Evolutionary conservation across 2,329 filamentous ascomycete genomes (phyloP), one percentile per base, ranked within the genome.

Genomic region (Sporothrix curviconia): DNA sequence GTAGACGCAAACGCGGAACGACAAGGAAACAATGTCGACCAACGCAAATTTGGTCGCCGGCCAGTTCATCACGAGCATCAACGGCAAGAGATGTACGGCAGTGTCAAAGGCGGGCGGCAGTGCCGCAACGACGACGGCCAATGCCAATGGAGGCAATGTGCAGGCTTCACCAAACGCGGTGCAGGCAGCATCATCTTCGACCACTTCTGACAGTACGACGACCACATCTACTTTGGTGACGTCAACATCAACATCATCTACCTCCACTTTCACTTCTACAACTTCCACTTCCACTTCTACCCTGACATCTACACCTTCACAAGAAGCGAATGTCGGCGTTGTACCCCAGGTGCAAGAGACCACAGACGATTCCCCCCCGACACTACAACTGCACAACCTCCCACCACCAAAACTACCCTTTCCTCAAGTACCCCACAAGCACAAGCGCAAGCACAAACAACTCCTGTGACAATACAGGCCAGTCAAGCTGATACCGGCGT

Each of bases 31-130:
- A 58, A 80, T 80, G 77, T 74, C 72, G 58, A 68, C 69, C 34
- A 71, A 66, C 60, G 64, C 71, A 56, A 71, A 68, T 66, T 72
- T 78, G 66, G 73, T 72, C 62, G 67, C 69, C 65, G 75, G 77
- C 66, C 74, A 75, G 59, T 76, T 77, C 60, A 73, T 78, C 58
- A 81, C 78, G 56, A 76, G 68, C 50, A 71, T 81, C 56, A 68
- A 74, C 58, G 78, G 77, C 53, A 76, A 73, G 66, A 74, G 74
- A 68, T 82, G 80, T 71, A 82, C 80, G 64, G 78, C 76, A 60
- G 71, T 81, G 62, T 78, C 78, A 49, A 77, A 67, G 64, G 61
- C 57, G 24, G 59, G 63, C 47, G 63, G 42, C 56, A 60, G 61
- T 51, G 32, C 42, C 7, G 49, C 50, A 47, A 59, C 64, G 19